Evolutionary conservation across 768 basidiomycete species (phyloP).

Genomic region (Kockovaella imperatae): DNA sequence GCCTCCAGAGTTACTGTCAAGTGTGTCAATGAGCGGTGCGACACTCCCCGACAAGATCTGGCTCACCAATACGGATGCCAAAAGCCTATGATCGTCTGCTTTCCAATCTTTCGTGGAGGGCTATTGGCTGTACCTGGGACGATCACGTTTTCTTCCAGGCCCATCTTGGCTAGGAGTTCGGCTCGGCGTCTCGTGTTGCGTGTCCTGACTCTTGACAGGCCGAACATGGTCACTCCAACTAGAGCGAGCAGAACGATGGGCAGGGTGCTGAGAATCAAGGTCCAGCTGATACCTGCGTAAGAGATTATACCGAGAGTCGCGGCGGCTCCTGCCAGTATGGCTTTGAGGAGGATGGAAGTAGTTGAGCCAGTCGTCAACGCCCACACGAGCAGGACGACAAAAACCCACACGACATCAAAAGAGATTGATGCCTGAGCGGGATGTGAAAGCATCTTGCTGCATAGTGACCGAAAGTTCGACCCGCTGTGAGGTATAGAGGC

Average conservation of each 20-base stretch:
- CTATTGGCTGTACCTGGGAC: slow-evolving; percentile 20
- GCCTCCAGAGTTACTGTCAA: slow-evolving; percentile 79
- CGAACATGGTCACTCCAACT: slow-evolving; percentile 13
- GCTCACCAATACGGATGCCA: slow-evolving; percentile 94
- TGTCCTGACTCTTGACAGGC: slow-evolving; percentile 13
- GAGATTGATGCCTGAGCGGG: slow-evolving; percentile 61
- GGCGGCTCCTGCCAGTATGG: neutral
- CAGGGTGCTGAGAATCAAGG: slow-evolving; percentile 22
- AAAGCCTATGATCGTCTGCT: slow-evolving; percentile 58
- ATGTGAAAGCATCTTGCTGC: slow-evolving; percentile 45
- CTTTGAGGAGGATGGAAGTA: slow-evolving; percentile 8
- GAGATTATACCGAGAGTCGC: neutral
- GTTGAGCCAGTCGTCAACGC: slow-evolving; percentile 20
- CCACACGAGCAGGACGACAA: slow-evolving; percentile 20
- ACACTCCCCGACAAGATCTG: neutral
- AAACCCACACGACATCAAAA: slow-evolving; percentile 57
- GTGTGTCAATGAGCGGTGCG: slow-evolving; percentile 3
- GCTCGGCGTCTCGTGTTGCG: slow-evolving; percentile 23
- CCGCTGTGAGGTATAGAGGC: slow-evolving; percentile 15
- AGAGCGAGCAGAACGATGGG: slow-evolving; percentile 24
- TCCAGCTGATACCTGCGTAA: slow-evolving; percentile 29
- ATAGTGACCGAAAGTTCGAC: slow-evolving; percentile 6
- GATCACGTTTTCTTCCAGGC: slow-evolving; percentile 17
- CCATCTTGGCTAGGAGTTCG: slow-evolving; percentile 22
- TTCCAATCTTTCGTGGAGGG: slow-evolving; percentile 15